Evolutionary conservation across 106 monocot genomes (phyloP), one percentile per base, ranked within the genome.

Genomic region (Phalaenopsis equestris): DNA sequence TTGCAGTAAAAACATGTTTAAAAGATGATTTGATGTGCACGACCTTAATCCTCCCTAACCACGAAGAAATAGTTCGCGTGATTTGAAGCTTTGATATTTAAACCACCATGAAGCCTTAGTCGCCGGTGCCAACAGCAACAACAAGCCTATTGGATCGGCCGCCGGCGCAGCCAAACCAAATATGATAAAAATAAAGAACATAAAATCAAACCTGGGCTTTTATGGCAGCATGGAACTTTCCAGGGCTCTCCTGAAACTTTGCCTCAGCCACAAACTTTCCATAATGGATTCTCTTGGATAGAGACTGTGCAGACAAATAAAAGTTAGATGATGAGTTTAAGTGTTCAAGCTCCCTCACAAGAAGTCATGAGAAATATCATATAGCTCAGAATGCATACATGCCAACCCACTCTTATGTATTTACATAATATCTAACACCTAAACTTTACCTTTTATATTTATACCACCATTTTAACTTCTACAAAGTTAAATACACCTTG

Each of bases 191-290:
- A 14, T 4, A 70, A 42, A 74, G 9, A 11, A 45, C 1, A 6
- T 42, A 37, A 45, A 65, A 78, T 2, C 56, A 57, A 83, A 98
- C 97, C 75, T 92, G 94, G 47, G 90, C 89, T 88, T 75, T 92
- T 46, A 98, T 98, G 52, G 97, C 94, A 79, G 88, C 64, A 82
- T 86, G 81, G 55, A 91, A 98, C 55, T 79, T 74, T 55, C 80
- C 89, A 61, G 94, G 94, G 38, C 87, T 75, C n/a, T 85, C 97
- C 23, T 24, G 90, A 73, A 94, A 98, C 72, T 98, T 98, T 3
- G 90, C 97, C 84, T 98, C 97, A n/a, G 97, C 94, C 5, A 98
- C 94, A 82, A 91, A 98, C 81, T 94, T 98, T 5, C 94, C 97
- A 77, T 98, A 94, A 81, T 98, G 97, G 64, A 94, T 98, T 84